These are phyloP conservation scores for Boletus subparvulus DNA, from an alignment of 768 basidiomycete species.

Conservation along the genomic window DNA sequence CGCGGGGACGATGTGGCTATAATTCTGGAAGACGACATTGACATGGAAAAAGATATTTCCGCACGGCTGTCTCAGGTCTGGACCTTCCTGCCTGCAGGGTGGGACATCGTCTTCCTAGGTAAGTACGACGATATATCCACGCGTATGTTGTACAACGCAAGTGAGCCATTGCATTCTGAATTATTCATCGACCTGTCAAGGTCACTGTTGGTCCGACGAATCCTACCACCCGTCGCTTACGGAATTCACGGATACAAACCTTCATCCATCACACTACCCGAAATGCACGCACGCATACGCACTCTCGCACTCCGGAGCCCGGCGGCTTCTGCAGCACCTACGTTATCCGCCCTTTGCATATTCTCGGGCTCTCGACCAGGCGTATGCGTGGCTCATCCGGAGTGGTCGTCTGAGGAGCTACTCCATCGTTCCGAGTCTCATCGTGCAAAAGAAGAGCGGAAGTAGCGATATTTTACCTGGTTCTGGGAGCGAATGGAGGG, in stretches of 20 bases:
- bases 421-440: constrained; percentile 65
- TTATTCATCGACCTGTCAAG: constrained; percentile 23
- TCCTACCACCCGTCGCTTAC: constrained; percentile 42
- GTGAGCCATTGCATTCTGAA: not conserved
- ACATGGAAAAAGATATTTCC: constrained; percentile 71
- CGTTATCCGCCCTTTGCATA: constrained; percentile 69
- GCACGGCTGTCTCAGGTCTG: constrained; percentile 45
- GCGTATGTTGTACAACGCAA: not conserved
- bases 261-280: constrained; percentile 61
- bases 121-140: constrained; percentile 9
- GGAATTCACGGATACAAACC: constrained; percentile 17
- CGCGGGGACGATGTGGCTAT: constrained; percentile 40
- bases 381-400: constrained; percentile 63
- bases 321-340: constrained; percentile 57
- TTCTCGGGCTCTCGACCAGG: constrained; percentile 76
- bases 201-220: constrained; percentile 82
- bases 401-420: constrained; percentile 56
- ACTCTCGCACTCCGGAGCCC: constrained; percentile 58
- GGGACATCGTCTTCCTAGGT: constrained; percentile 79
- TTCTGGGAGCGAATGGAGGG: constrained; percentile 58
- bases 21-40: constrained; percentile 77
- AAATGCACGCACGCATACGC: constrained; percentile 77
- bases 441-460: constrained; percentile 61
- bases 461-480: constrained; percentile 54
- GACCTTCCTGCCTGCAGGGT: constrained; percentile 52